Percentiles rank a stretch among this genome's conserved stretches.
Conservation (phyloP, 257 asterid species). For the Handroanthus guayacan region DNA sequence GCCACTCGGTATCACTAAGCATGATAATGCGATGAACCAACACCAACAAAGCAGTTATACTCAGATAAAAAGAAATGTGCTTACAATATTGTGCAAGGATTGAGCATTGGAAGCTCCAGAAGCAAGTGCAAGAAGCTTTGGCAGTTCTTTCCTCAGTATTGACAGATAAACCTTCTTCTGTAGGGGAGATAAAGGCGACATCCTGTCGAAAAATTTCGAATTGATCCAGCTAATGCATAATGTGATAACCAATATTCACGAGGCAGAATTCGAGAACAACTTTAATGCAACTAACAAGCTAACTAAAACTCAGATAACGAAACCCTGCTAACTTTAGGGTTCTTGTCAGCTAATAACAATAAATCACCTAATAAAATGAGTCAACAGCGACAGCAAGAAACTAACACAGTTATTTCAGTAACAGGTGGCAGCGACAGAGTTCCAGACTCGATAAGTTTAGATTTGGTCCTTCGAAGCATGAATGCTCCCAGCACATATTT, state of each 20-base stretch:
- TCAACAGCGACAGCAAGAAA: slow-evolving; percentile 38
- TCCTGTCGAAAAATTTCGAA: slow-evolving; percentile 57
- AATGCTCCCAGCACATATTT: slow-evolving; percentile 83
- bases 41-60: not conserved
- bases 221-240: slow-evolving; percentile 26
- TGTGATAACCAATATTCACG: not conserved
- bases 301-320: slow-evolving; percentile 27
- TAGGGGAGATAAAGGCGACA: slow-evolving; percentile 79
- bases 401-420: slow-evolving; percentile 91
- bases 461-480: slow-evolving; percentile 96
- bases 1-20: slow-evolving; percentile 3
- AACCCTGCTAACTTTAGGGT: slow-evolving; percentile 21
- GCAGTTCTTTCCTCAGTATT: slow-evolving; percentile 86
- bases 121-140: slow-evolving; percentile 85
- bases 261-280: not conserved
- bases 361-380: slow-evolving; percentile 9
- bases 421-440: slow-evolving; percentile 82
- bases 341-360: slow-evolving; percentile 24
- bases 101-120: slow-evolving; percentile 73
- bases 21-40: slow-evolving; percentile 28
- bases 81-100: slow-evolving; percentile 83
- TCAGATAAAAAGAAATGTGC: slow-evolving; percentile 34
- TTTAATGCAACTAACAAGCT: not conserved
- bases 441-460: slow-evolving; percentile 80
- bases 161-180: slow-evolving; percentile 88